Evolutionary conservation across 73 alveolate species (phyloP).

Genomic region (Blepharisma stoltei): DNA sequence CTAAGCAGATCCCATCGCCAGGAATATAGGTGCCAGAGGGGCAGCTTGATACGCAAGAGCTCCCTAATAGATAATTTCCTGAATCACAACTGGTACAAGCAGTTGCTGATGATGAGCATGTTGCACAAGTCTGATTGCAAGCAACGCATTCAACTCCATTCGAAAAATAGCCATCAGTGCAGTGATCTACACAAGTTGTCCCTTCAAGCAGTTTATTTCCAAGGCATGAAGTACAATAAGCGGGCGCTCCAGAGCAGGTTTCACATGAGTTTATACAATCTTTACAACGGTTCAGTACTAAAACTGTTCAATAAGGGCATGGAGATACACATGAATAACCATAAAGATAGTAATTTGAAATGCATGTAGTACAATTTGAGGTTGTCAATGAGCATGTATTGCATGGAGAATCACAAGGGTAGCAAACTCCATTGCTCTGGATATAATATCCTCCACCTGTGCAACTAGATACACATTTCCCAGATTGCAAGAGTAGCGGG

Average conservation of each 20-base stretch:
- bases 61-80: neutral
- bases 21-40: conserved; percentile 13
- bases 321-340: neutral
- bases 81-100: neutral
- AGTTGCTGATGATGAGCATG: conserved; percentile 18
- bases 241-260: neutral
- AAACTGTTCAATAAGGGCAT: neutral
- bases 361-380: neutral
- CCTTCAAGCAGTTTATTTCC: neutral
- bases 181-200: neutral
- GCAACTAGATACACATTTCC: neutral
- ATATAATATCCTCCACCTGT: conserved; percentile 7
- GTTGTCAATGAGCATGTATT: neutral
- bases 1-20: neutral
- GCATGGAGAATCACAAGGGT: neutral
- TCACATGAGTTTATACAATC: conserved; percentile 8
- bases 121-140: neutral
- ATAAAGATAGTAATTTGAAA: neutral
- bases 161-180: neutral
- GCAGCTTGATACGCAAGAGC: neutral
- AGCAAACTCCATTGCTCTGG: neutral
- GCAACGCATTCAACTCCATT: neutral
- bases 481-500: neutral
- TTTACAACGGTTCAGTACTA: neutral
- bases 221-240: neutral